Conservation (phyloP, 345 rosid genomes). For the Lumnitzera racemosa region DNA sequence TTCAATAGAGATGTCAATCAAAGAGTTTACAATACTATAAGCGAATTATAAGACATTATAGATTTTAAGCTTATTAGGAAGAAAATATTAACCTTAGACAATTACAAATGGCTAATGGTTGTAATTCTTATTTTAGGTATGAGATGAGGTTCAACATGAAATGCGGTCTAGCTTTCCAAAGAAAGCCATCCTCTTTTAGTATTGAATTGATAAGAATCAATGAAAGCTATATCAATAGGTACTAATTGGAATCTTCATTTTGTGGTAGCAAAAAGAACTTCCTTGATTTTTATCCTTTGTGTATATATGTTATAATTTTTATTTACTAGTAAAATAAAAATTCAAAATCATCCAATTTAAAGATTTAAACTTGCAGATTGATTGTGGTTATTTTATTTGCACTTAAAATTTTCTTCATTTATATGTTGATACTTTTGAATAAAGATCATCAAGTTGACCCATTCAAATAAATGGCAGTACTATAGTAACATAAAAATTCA, state of each 20-base stretch:
- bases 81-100: background rate
- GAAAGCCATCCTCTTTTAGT: constrained; percentile 63
- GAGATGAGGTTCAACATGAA: constrained; percentile 97
- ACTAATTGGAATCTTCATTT: background rate
- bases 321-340: too few species aligned
- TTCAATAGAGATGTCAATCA: constrained; percentile 65
- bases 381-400: too few species aligned
- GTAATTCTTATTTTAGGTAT: constrained; percentile 32
- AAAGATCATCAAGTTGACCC: too few species aligned
- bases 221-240: constrained; percentile 82
- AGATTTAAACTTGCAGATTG: too few species aligned
- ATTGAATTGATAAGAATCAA: constrained; percentile 89
- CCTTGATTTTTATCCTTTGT: constrained; percentile 20
- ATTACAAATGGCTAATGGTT: constrained; percentile 2
- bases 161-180: constrained; percentile 73
- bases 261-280: too few species aligned
- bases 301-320: too few species aligned
- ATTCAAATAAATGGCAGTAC: too few species aligned
- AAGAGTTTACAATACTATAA: constrained; percentile 48
- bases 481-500: too few species aligned
- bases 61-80: too few species aligned
- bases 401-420: too few species aligned
- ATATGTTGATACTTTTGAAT: too few species aligned
- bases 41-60: constrained; percentile 52
- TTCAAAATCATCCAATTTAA: too few species aligned